Evolutionary conservation across 306 rosid species (phyloP).

Genomic region (Vachellia pachyceras): DNA sequence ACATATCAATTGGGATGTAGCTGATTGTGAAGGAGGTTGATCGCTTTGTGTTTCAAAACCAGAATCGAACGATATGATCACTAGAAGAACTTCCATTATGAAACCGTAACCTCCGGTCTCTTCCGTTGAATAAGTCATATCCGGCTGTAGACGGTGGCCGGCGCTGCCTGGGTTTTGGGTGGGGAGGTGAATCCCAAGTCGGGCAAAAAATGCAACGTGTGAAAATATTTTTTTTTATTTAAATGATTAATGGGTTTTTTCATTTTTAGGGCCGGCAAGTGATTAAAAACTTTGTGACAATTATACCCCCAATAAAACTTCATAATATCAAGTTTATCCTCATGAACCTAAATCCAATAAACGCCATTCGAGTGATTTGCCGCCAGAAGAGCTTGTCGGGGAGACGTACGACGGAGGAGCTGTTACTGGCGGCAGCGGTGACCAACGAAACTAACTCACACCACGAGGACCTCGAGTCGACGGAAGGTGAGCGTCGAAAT

Average conservation of each 20-base stretch:
- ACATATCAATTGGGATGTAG: slow-evolving; percentile 37
- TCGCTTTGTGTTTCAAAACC: slow-evolving; percentile 56
- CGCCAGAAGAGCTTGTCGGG: neutral
- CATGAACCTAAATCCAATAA: neutral
- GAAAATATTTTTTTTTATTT: too few relatives aligned
- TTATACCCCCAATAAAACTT: too few relatives aligned
- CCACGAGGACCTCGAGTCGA: neutral
- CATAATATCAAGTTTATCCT: too few relatives aligned
- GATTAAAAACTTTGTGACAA: too few relatives aligned
- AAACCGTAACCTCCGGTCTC: neutral
- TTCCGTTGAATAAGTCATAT: neutral
- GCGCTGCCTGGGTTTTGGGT: neutral
- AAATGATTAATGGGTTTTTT: too few relatives aligned
- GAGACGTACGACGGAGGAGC: neutral
- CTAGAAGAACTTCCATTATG: neutral
- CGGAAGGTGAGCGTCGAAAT: neutral
- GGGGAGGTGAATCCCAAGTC: neutral
- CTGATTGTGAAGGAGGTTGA: slow-evolving; percentile 60
- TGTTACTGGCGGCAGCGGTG: neutral
- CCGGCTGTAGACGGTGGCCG: neutral
- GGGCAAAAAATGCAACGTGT: neutral
- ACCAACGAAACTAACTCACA: neutral
- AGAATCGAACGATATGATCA: neutral
- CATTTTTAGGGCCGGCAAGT: too few relatives aligned
- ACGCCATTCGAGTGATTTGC: neutral